Conservation (phyloP, 2,329 filamentous ascomycete species). For the Fusarium ramigenum region DNA sequence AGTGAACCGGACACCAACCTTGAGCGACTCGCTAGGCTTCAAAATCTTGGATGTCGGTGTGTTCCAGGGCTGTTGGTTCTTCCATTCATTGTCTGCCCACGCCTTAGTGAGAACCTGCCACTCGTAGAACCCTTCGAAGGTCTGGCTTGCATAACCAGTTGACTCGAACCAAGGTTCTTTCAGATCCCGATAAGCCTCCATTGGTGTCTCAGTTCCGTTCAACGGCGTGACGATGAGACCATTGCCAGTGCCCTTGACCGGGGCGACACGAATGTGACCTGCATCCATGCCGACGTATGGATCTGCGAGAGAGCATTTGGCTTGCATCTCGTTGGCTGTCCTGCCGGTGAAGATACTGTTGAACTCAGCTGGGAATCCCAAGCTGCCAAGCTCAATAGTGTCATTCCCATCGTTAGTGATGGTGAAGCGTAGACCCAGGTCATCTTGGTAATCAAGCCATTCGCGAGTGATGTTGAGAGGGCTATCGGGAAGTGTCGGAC, state of each 20-base stretch:
- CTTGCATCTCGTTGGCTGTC: slow-evolving; percentile 57
- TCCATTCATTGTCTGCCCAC: slow-evolving; percentile 67
- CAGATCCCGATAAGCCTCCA: slow-evolving; percentile 66
- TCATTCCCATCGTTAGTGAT: slow-evolving; percentile 55
- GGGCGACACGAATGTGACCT: slow-evolving; percentile 64
- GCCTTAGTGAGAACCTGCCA: slow-evolving; percentile 65
- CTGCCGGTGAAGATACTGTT: slow-evolving; percentile 69
- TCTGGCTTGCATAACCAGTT: slow-evolving; percentile 60
- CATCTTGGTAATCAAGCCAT: slow-evolving; percentile 60
- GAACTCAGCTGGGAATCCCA: slow-evolving; percentile 68
- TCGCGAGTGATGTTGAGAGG: slow-evolving; percentile 59
- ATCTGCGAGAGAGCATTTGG: slow-evolving; percentile 64
- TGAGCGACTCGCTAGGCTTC: slow-evolving; percentile 54
- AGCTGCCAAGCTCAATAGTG: slow-evolving; percentile 62
- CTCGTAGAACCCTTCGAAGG: slow-evolving; percentile 69
- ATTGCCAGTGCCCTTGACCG: slow-evolving; percentile 61
- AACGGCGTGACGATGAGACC: slow-evolving; percentile 65
- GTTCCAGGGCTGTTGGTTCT: slow-evolving; percentile 62
- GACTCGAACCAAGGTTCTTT: slow-evolving; percentile 53
- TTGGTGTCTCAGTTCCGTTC: slow-evolving; percentile 51
- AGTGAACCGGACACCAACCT: slow-evolving; percentile 62
- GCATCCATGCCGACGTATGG: slow-evolving; percentile 69
- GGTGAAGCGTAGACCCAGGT: slow-evolving; percentile 62
- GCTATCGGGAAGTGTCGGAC: slow-evolving; percentile 51
- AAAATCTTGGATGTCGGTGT: slow-evolving; percentile 57